Evolutionary conservation across 257 asterid species (phyloP).

Genomic region (Paulownia fortunei): DNA sequence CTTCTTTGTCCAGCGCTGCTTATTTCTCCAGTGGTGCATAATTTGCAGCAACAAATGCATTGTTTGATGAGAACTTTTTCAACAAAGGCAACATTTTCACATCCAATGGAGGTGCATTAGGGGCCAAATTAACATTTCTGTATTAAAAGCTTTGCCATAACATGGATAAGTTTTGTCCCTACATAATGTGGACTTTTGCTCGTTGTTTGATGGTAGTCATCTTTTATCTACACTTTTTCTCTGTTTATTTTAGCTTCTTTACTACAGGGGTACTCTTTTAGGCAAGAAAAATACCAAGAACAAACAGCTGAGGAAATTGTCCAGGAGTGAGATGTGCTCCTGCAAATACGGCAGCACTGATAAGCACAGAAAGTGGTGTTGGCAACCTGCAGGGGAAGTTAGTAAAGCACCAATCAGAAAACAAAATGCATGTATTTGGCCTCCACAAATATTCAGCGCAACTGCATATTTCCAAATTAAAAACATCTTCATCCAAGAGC

Average conservation of each 20-base stretch:
- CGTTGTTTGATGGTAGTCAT: background rate
- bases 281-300: constrained; percentile 66
- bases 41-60: background rate
- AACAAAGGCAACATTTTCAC: background rate
- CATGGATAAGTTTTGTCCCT: background rate
- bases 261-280: background rate
- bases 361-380: constrained; percentile 76
- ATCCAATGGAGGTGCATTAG: background rate
- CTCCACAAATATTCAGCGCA: background rate
- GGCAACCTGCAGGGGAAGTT: constrained; percentile 75
- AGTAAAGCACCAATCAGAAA: constrained; percentile 30
- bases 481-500: background rate
- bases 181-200: background rate
- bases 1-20: background rate
- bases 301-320: constrained; percentile 90
- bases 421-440: background rate
- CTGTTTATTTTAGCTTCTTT: background rate
- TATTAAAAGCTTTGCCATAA: background rate
- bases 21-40: background rate
- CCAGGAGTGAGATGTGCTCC: constrained; percentile 95
- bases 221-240: background rate
- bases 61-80: background rate
- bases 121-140: background rate
- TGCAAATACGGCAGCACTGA: constrained; percentile 91
- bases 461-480: background rate